Base-by-base conservation (phyloP, 163 green algal genomes). In the Chlamydomonas reinhardtii region DNA sequence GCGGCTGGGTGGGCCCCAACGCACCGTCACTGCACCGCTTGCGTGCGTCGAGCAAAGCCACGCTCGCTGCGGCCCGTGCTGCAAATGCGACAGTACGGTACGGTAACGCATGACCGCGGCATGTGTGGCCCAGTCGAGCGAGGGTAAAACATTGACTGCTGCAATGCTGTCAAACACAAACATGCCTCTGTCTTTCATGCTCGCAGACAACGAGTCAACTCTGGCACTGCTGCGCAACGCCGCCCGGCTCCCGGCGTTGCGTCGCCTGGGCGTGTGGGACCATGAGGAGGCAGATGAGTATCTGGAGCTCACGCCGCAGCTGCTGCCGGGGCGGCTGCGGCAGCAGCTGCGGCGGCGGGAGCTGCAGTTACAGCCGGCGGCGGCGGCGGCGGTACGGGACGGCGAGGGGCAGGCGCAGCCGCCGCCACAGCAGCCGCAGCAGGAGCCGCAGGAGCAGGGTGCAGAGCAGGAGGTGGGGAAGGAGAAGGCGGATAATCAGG, bases 221-320 rank as follows among this genome's bases (percentile, higher is more conserved):
- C 25, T 15, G 27, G 80, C 37, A 17, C 35, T 86, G 34, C 80
- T 86, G 34, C 25, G 22, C 20, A 59, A 59, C 0, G 80, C 80
- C 27, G 80, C 70, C 22, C 34, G 32, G 35, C 56, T 86, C 70
- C 80, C 80, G 35, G 11, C 0, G 27, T 70, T 86, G 54, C 54
- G 35, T 16, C 80, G 80, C 2, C 56, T 86, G 69, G 80, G 70
- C 56, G 5, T 86, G 34, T 80, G 80, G 80, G 80, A 86, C 70
- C 80, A 86, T 59, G 80, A 86, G 70, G 80, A 86, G 9, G 80
- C 80, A n/a, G 80, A 86, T 29, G 80, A 86, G 56, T 86, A 74
- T 56, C 54, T 86, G 35, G 37, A 29, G 0, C 56, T 86, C 4
- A 2, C 17, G 25, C 34, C 19, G 20, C 48, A 76, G 43, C n/a